These are phyloP conservation scores for Amanita polypyramis DNA, from an alignment of 768 basidiomycete genomes.

Conservation along the genomic window DNA sequence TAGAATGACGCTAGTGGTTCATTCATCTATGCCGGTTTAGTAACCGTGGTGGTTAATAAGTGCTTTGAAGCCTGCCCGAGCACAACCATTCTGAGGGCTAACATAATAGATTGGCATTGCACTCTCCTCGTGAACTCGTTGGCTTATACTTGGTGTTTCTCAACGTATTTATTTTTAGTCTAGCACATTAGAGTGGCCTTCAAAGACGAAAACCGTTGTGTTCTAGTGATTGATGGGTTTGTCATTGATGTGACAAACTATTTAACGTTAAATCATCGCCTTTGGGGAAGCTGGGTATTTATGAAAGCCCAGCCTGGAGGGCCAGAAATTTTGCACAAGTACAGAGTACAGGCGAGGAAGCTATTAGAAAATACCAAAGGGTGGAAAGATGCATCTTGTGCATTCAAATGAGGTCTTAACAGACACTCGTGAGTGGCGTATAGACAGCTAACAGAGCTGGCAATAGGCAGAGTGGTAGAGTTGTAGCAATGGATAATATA, in stretches of 20 bases:
- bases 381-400: conserved; percentile 40
- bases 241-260: conserved; percentile 54
- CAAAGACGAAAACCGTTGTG: conserved; percentile 36
- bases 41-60: conserved; percentile 48
- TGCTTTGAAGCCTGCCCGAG: conserved; percentile 15
- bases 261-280: conserved; percentile 47
- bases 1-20: conserved; percentile 62
- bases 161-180: conserved; percentile 19
- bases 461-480: conserved; percentile 31
- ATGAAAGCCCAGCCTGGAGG: conserved; percentile 51
- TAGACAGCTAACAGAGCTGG: conserved; percentile 34
- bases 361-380: conserved; percentile 3
- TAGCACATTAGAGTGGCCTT: conserved; percentile 76
- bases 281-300: not conserved
- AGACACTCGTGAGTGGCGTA: conserved; percentile 55
- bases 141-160: conserved; percentile 11
- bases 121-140: conserved; percentile 67
- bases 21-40: conserved; percentile 62
- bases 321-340: conserved; percentile 37
- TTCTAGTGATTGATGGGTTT: conserved; percentile 50
- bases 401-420: conserved; percentile 66
- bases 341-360: conserved; percentile 15
- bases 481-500: conserved; percentile 2
- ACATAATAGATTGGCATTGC: conserved; percentile 40
- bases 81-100: not conserved